phyloP scores from a whole-genome alignment of 208 protist genomes.

The Acanthamoeba culbertsoni region DNA sequence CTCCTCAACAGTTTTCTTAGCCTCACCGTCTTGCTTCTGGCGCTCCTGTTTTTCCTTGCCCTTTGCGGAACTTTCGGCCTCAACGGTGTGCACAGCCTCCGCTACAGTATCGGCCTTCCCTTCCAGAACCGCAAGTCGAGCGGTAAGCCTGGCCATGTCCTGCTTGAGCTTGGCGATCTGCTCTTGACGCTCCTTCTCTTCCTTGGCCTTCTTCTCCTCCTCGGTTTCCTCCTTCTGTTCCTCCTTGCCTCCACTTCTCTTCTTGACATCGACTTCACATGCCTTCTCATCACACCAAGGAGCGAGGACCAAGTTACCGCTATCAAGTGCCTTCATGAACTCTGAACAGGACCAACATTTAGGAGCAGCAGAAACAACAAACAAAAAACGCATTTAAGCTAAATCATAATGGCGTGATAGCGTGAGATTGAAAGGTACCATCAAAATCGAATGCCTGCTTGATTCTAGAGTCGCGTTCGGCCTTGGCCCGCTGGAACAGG shows the following conservation, averaged over 20 bases:
- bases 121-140: neutral
- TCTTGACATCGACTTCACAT: slow-evolving; percentile 95
- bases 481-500: slow-evolving; percentile 86
- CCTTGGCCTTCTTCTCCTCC: neutral
- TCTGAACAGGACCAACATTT: slow-evolving; percentile 86
- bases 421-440: neutral
- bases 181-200: slow-evolving; percentile 47
- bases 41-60: neutral
- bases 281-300: slow-evolving; percentile 91
- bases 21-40: slow-evolving; percentile 1
- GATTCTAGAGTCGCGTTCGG: slow-evolving; percentile 71
- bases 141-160: neutral
- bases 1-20: slow-evolving; percentile 12
- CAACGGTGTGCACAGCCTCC: neutral
- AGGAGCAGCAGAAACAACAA: neutral
- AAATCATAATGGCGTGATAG: no score
- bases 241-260: slow-evolving; percentile 56
- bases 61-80: neutral
- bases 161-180: slow-evolving; percentile 32
- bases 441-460: neutral
- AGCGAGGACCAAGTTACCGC: slow-evolving; percentile 87
- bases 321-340: slow-evolving; percentile 91
- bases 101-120: neutral
- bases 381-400: neutral
- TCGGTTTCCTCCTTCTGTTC: slow-evolving; percentile 18